Base-by-base conservation (phyloP, 2,329 filamentous ascomycete genomes). In the Fusarium sp. region DNA sequence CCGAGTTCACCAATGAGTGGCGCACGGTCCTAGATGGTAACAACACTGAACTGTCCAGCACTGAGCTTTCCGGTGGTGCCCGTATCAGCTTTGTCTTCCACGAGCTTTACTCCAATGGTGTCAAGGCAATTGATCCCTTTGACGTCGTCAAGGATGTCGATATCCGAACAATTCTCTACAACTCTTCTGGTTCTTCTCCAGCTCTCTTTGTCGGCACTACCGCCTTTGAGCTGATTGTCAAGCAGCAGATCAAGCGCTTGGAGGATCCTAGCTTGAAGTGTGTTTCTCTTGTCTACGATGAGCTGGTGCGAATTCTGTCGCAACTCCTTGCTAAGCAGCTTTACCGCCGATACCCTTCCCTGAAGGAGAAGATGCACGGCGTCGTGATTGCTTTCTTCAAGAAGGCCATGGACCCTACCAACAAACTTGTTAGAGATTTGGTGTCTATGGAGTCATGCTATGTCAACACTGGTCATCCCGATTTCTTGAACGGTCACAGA, bases 1-100 rank as follows among this genome's bases (percentile, higher is more conserved):
- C 95, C 39, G 96, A 99, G 80, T 99, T 99, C 78, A 94, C 93
- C 72, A 97, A 97, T 76, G 96, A 99, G 78, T 99, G 97, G 88
- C 89, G 95, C 73, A 97, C 94, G 21, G 93, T 99, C 21, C 82
- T 99, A 62, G 96, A 99, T 72, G 96, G 96, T 73, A 97, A 97
- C 82, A 98, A 96, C 81, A 93, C 93, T 67, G 96, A 99, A 79
- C 85, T 99, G 6, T 98, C 96, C 23, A 97, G 93, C 80, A 88
- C 92, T 3, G 96, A 99, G 79, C 86, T 99, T 64, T 98, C 96
- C 7, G 96, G 96, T 67, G 96, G 96, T 83, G 96, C 96, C 53
- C 91, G 96, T 88, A 99, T 99, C 78, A 97, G 94, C 77, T 99
- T 99, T 77, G 96, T 99, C 44, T 99, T 98, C 87, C 96, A 99